Conservation (phyloP, 495 filamentous ascomycete species). For the Evansstolkia leycettana region DNA sequence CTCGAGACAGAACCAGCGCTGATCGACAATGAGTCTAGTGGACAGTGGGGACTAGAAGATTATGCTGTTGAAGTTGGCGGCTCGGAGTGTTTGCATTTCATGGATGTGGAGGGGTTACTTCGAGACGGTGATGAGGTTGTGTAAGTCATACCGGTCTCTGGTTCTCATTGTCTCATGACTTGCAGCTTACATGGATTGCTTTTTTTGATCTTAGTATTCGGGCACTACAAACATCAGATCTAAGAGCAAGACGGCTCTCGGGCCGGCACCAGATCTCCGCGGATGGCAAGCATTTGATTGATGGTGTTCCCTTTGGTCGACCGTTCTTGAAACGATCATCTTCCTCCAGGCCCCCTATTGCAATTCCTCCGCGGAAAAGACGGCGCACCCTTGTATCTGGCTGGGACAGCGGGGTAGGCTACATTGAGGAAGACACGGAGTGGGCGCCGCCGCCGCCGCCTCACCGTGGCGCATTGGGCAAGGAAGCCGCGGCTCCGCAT, state of each 20-base stretch:
- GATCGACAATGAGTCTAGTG: constrained; percentile 26
- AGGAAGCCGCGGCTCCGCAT: constrained; percentile 4
- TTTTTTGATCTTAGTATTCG: constrained; percentile 50
- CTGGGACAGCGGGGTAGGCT: constrained; percentile 17
- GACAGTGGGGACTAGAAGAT: constrained; percentile 80
- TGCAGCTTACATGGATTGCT: background rate
- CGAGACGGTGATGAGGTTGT: constrained; percentile 77
- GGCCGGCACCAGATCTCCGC: constrained; percentile 75
- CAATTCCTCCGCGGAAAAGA: constrained; percentile 69
- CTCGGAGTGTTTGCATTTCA: constrained; percentile 87
- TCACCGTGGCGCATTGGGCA: background rate
- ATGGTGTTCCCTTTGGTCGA: constrained; percentile 81
- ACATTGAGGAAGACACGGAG: constrained; percentile 26
- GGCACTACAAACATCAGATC: constrained; percentile 61
- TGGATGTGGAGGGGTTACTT: constrained; percentile 54
- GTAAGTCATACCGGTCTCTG: constrained; percentile 33
- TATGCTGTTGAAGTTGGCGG: constrained; percentile 76
- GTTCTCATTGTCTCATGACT: constrained; percentile 1
- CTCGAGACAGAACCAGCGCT: constrained; percentile 52
- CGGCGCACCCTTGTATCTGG: constrained; percentile 34
- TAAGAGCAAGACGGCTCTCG: constrained; percentile 58
- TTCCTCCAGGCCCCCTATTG: constrained; percentile 48
- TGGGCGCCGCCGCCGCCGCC: constrained; percentile 15
- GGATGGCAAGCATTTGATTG: constrained; percentile 73
- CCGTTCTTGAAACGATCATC: constrained; percentile 46